Evolutionary conservation across 1,139 yeast species (phyloP).

Genomic region (Komagataea norvegica): DNA sequence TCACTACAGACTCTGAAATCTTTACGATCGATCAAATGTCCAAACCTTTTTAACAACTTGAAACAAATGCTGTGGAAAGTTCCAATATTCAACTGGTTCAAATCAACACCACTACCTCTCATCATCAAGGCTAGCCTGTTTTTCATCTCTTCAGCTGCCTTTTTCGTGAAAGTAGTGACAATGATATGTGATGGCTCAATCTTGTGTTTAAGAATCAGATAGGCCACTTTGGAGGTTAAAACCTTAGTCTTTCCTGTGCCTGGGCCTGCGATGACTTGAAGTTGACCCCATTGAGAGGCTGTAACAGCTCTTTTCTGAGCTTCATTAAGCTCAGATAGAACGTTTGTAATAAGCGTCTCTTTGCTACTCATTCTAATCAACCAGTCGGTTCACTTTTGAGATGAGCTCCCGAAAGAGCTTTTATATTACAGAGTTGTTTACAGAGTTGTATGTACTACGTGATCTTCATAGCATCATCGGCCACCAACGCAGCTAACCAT

Average conservation of each 20-base stretch:
- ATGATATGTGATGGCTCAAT: constrained; percentile 58
- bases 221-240: constrained; percentile 71
- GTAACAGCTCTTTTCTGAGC: constrained; percentile 61
- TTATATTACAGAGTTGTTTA: no score
- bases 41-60: constrained; percentile 53
- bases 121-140: constrained; percentile 49
- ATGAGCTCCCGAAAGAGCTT: no score
- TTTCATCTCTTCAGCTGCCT: constrained; percentile 81
- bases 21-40: constrained; percentile 45
- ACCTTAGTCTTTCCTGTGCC: constrained; percentile 84
- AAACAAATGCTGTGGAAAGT: constrained; percentile 84
- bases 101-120: constrained; percentile 33
- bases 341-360: no score
- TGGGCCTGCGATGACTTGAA: constrained; percentile 89
- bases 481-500: no score
- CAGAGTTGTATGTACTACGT: no score
- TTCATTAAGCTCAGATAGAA: constrained; percentile 40
- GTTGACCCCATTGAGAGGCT: constrained; percentile 44
- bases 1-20: constrained; percentile 62
- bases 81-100: constrained; percentile 56
- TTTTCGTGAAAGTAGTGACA: constrained; percentile 87
- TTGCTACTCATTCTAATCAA: no score
- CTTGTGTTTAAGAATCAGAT: constrained; percentile 47
- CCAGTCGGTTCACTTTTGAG: no score
- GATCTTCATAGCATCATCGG: no score